phyloP scores from a whole-genome alignment of 768 basidiomycete species.

The Kwoniella mangroviensis region DNA sequence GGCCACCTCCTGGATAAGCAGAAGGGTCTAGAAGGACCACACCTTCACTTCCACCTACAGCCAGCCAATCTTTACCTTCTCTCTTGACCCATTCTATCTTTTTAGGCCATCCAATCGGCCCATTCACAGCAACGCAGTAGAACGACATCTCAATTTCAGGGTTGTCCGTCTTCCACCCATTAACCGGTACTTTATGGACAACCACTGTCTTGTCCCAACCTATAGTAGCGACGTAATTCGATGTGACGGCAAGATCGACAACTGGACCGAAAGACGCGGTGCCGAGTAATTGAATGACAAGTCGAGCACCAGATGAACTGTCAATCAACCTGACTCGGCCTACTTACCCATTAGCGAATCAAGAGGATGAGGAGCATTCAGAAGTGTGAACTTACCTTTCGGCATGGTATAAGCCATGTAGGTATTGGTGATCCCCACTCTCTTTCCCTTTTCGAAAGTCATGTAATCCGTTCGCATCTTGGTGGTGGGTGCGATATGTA shows the following conservation, averaged over 20 bases:
- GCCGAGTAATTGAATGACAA: constrained; percentile 30
- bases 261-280: constrained; percentile 24
- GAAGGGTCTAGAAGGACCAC: constrained; percentile 38
- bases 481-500: constrained; percentile 38
- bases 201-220: constrained; percentile 28
- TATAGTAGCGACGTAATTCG: constrained; percentile 34
- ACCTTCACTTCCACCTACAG: constrained; percentile 39
- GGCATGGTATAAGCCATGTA: constrained; percentile 47
- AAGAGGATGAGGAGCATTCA: neutral
- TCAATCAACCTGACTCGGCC: constrained; percentile 48
- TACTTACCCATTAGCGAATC: neutral
- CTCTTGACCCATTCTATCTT: constrained; percentile 41
- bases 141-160: constrained; percentile 13
- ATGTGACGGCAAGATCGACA: constrained; percentile 41
- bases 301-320: constrained; percentile 30
- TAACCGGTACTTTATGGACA: constrained; percentile 37
- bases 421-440: constrained; percentile 35
- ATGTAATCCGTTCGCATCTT: constrained; percentile 30
- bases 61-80: constrained; percentile 30
- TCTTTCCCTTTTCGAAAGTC: constrained; percentile 27
- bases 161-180: constrained; percentile 36
- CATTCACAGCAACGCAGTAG: neutral
- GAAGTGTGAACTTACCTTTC: constrained; percentile 29
- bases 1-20: neutral
- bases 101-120: constrained; percentile 15